Conservation (phyloP, 257 asterid species). For the Solanum lycopersicoides region DNA sequence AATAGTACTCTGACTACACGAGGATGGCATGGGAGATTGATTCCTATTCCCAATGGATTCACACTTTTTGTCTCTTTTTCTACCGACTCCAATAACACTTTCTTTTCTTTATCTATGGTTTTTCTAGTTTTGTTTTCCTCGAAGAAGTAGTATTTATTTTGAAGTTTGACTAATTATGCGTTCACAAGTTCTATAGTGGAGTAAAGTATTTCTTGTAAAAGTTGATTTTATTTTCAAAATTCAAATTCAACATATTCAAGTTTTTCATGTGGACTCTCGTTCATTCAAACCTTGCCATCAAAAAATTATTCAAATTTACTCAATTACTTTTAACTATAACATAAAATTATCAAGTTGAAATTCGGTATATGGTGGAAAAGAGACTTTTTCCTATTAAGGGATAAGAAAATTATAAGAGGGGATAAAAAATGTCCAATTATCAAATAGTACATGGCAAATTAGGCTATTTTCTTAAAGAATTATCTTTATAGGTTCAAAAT, state of each 20-base stretch:
- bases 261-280: background rate
- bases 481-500: background rate
- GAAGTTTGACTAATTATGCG: fast-evolving
- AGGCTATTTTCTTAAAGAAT: background rate
- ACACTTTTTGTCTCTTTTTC: background rate
- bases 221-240: too few relatives aligned
- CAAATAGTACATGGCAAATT: background rate
- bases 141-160: too few relatives aligned
- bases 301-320: too few relatives aligned
- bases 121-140: fast-evolving
- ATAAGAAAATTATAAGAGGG: background rate
- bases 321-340: background rate
- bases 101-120: background rate
- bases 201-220: background rate
- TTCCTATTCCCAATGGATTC: background rate
- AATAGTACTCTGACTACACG: background rate
- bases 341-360: background rate
- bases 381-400: background rate
- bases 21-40: background rate
- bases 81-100: background rate
- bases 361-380: background rate
- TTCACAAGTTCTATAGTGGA: too few relatives aligned
- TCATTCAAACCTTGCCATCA: background rate
- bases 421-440: background rate
- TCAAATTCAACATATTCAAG: fast-evolving